Evolutionary conservation across 768 basidiomycete genomes (phyloP).

Genomic region (Panaeolus cyanescens): DNA sequence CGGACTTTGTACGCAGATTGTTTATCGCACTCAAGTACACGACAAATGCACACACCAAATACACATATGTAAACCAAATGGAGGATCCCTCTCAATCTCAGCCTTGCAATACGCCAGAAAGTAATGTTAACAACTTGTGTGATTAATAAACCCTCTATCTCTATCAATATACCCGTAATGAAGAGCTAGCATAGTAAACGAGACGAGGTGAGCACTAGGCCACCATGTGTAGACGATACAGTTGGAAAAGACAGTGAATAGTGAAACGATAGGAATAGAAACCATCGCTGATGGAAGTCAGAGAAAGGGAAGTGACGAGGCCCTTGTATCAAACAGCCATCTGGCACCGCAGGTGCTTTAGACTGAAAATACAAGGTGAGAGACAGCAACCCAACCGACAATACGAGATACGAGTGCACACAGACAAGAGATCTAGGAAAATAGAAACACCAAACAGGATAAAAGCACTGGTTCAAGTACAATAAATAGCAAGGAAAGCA

Average conservation of each 20-base stretch:
- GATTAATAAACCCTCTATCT: neutral
- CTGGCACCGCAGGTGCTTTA: constrained; percentile 1
- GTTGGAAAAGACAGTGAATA: neutral
- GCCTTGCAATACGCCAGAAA: neutral
- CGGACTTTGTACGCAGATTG: too few species aligned
- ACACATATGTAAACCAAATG: neutral
- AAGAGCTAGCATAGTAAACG: neutral
- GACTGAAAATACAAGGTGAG: neutral
- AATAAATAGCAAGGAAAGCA: neutral
- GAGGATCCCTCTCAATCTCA: neutral
- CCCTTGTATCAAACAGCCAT: neutral
- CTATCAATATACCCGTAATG: constrained; percentile 1
- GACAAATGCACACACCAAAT: too few species aligned
- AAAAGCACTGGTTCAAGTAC: neutral
- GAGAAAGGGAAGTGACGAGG: neutral
- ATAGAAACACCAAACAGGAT: neutral
- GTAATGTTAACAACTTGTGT: neutral
- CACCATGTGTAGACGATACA: neutral
- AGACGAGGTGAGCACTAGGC: constrained; percentile 1
- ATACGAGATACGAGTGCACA: neutral
- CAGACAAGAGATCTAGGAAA: neutral
- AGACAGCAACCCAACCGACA: neutral
- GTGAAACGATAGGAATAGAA: neutral
- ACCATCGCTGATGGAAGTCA: neutral
- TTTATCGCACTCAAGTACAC: too few species aligned